Percentiles rank a stretch among this genome's conserved stretches.
Evolutionary conservation across 805 yeast genomes (phyloP).

Genomic region (Isabelozyma pseudorhagii): DNA sequence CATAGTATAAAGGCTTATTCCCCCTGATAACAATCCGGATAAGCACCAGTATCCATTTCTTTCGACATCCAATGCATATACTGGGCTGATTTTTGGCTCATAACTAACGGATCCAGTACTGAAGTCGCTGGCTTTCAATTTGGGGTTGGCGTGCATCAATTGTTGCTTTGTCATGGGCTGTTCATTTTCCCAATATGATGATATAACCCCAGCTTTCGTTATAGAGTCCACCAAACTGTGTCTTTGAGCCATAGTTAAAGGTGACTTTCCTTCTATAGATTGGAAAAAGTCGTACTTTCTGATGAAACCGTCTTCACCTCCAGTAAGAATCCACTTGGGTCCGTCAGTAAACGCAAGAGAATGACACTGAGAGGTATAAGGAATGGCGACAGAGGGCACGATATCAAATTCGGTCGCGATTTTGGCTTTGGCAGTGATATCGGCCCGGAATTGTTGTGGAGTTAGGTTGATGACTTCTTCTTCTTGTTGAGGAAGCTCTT

Average conservation of each 20-base stretch:
- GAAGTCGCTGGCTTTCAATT: conserved; percentile 33
- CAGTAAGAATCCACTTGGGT: conserved; percentile 83
- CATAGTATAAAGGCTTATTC: conserved; percentile 79
- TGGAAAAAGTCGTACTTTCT: conserved; percentile 84
- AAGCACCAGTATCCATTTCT: conserved; percentile 79
- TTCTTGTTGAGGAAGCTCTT: conserved; percentile 1
- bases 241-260: conserved; percentile 85
- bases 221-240: conserved; percentile 87
- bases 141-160: conserved; percentile 29
- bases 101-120: conserved; percentile 36
- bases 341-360: conserved; percentile 75
- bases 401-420: conserved; percentile 62
- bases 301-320: conserved; percentile 94
- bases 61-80: conserved; percentile 82
- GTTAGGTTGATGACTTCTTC: neutral
- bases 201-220: conserved; percentile 76
- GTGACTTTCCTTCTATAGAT: conserved; percentile 82
- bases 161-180: conserved; percentile 62
- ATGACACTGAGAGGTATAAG: conserved; percentile 76
- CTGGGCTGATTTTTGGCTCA: conserved; percentile 75
- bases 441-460: conserved; percentile 15
- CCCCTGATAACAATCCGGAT: conserved; percentile 81
- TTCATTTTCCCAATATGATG: conserved; percentile 95
- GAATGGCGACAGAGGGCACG: conserved; percentile 83
- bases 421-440: conserved; percentile 42